Percentiles rank a stretch among this genome's conserved stretches.
Conservation (phyloP, 2,329 filamentous ascomycete species). For the Cadophora sp. region DNA sequence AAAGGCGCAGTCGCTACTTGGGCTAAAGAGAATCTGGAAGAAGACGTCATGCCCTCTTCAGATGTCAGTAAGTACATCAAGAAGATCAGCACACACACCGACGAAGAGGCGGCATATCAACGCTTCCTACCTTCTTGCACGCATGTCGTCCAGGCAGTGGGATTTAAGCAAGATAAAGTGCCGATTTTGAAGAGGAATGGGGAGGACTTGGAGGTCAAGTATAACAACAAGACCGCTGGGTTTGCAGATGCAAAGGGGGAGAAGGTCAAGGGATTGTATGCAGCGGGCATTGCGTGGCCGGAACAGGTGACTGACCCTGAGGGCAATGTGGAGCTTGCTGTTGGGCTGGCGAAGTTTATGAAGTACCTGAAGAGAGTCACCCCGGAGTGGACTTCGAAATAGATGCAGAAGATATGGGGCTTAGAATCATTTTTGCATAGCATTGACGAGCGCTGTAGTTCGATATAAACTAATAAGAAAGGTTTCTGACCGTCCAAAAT, state of each 20-base stretch:
- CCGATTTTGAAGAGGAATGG: conserved; percentile 51
- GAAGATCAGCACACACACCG: conserved; percentile 39
- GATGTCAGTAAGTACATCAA: conserved; percentile 39
- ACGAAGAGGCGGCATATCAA: conserved; percentile 53
- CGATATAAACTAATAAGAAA: background rate
- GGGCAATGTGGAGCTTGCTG: conserved; percentile 66
- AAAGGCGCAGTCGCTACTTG: conserved; percentile 67
- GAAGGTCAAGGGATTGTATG: conserved; percentile 59
- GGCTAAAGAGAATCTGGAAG: conserved; percentile 64
- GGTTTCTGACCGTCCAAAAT: background rate
- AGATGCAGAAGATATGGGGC: background rate
- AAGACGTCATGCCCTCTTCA: conserved; percentile 49
- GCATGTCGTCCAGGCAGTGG: conserved; percentile 64
- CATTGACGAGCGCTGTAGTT: background rate
- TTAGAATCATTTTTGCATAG: background rate
- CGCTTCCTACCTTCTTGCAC: conserved; percentile 56
- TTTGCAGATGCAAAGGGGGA: conserved; percentile 54
- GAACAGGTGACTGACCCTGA: conserved; percentile 65
- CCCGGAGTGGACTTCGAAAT: conserved; percentile 52
- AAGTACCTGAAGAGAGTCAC: conserved; percentile 62
- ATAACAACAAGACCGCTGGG: conserved; percentile 48
- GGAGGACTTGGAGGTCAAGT: conserved; percentile 38
- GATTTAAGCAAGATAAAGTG: conserved; percentile 58
- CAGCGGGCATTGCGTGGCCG: conserved; percentile 69
- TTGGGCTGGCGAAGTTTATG: conserved; percentile 72